A percentile compares a stretch with the other conserved stretches of the same genome.
Evolutionary conservation across 257 asterid genomes (phyloP).

Genomic region (Salvia splendens): DNA sequence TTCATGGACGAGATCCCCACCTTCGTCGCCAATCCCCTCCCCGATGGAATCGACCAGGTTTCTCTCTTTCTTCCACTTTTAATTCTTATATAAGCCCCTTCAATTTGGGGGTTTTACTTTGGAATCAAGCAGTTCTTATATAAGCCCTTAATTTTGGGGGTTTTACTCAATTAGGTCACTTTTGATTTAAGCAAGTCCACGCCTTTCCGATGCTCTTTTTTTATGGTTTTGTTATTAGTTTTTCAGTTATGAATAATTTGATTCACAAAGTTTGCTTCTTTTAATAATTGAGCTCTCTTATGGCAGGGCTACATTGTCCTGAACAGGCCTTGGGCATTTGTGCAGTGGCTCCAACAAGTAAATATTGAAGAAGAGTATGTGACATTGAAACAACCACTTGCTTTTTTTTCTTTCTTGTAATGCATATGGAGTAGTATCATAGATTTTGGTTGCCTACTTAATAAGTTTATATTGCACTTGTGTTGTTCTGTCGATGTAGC

Average conservation of each 20-base stretch:
- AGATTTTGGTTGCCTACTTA: neutral
- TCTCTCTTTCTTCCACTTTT: neutral
- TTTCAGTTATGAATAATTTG: neutral
- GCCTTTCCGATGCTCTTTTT: too few relatives aligned
- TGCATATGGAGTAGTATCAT: too few relatives aligned
- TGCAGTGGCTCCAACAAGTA: slow-evolving; percentile 96
- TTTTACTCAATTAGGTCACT: neutral
- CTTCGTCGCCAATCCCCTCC: slow-evolving; percentile 87
- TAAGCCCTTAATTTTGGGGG: too few relatives aligned
- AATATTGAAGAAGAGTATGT: slow-evolving; percentile 80
- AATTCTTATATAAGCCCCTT: too few relatives aligned
- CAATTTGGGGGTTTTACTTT: too few relatives aligned
- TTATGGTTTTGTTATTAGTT: neutral
- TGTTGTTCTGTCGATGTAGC: slow-evolving; percentile 36
- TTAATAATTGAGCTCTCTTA: slow-evolving; percentile 16
- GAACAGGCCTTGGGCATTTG: slow-evolving; percentile 98
- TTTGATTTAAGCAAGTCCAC: too few relatives aligned
- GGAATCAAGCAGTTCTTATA: too few relatives aligned
- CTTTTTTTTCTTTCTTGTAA: neutral
- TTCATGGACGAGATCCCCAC: slow-evolving; percentile 98
- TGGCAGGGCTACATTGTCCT: slow-evolving; percentile 94
- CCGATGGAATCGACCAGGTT: slow-evolving; percentile 91
- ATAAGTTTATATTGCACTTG: slow-evolving; percentile 22
- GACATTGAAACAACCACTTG: slow-evolving; percentile 22
- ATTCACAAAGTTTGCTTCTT: slow-evolving; percentile 15